phyloP scores from a whole-genome alignment of 129 eudicot genomes.

The Erigeron canadensis region DNA sequence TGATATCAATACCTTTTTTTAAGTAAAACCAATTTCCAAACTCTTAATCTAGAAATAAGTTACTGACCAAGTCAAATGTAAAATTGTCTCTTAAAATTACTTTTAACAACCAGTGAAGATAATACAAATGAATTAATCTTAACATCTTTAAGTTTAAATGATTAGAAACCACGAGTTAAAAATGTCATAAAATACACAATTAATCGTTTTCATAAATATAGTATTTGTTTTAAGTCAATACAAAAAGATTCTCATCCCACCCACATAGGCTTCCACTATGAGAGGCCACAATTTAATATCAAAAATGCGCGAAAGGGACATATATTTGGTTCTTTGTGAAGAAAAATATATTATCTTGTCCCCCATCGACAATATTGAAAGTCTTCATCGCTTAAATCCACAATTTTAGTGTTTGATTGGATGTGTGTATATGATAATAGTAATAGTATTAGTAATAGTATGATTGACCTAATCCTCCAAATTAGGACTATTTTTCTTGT shows the following conservation, averaged over 20 bases:
- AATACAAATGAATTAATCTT: no score
- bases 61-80: no score
- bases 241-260: conserved; percentile 38
- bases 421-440: no score
- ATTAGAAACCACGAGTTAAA: neutral
- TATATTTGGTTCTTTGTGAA: conserved; percentile 27
- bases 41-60: no score
- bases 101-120: no score
- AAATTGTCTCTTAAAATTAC: no score
- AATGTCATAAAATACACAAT: conserved; percentile 11
- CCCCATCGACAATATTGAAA: conserved; percentile 12
- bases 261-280: conserved; percentile 40
- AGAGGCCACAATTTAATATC: conserved; percentile 28
- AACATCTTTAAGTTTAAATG: neutral
- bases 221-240: conserved; percentile 26
- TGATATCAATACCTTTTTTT: no score
- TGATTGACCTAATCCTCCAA: no score
- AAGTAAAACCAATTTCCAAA: no score
- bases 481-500: no score
- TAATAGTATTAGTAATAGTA: no score
- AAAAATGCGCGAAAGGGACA: conserved; percentile 23
- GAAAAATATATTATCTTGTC: conserved; percentile 23
- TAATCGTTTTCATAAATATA: neutral
- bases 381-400: neutral
- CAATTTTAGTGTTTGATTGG: neutral